Evolutionary conservation across 2,329 filamentous ascomycete genomes (phyloP).

Genomic region (Nannizziopsis barbatae): DNA sequence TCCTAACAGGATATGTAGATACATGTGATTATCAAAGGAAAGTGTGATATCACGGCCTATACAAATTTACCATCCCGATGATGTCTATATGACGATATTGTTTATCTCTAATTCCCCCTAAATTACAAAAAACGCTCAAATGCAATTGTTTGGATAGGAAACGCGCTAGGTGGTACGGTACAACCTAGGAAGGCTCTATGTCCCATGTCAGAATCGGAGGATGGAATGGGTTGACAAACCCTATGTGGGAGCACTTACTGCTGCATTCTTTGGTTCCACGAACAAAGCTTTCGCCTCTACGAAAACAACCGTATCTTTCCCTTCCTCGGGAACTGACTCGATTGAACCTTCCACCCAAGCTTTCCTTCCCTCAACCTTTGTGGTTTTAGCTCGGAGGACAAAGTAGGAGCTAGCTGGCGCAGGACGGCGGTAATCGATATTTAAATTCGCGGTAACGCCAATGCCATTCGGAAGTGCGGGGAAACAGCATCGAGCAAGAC

Average conservation of each 20-base stretch:
- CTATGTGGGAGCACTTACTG: conserved; percentile 43
- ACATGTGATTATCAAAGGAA: no score
- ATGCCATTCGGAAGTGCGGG: conserved; percentile 38
- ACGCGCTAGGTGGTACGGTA: conserved; percentile 7
- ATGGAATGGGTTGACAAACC: not conserved
- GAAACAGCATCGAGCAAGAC: conserved; percentile 51
- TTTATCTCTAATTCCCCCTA: no score
- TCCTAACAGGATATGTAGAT: no score
- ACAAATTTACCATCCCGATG: no score
- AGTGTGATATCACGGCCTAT: no score
- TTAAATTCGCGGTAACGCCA: conserved; percentile 47
- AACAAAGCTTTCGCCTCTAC: conserved; percentile 51
- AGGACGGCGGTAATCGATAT: conserved; percentile 53
- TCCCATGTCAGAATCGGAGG: not conserved
- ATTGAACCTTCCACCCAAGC: conserved; percentile 30
- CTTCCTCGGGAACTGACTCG: conserved; percentile 47
- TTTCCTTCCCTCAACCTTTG: conserved; percentile 32
- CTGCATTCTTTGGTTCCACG: conserved; percentile 54
- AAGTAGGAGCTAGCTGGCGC: conserved; percentile 54
- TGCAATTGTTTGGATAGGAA: not conserved
- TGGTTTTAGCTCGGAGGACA: conserved; percentile 35
- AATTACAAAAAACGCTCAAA: no score
- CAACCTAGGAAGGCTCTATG: conserved; percentile 17
- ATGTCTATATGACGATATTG: no score
- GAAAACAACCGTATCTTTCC: conserved; percentile 58